Evolutionary conservation across 129 eudicot genomes (phyloP), one percentile per base, ranked within the genome.

Genomic region (Flaveria linearis): DNA sequence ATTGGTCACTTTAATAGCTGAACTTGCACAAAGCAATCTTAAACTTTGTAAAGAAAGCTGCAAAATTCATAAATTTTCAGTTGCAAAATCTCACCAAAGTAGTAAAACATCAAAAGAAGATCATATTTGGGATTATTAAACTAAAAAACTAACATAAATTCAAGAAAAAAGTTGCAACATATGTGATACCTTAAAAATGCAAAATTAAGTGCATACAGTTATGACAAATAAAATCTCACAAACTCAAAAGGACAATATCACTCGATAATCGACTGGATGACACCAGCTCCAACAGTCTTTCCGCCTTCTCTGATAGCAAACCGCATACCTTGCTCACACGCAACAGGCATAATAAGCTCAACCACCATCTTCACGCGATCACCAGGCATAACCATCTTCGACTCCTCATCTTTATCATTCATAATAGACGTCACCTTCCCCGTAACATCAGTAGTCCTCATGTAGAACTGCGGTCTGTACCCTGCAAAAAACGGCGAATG

Each of bases 241-340:
- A 81, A 85, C 58, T 82, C 61, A 52, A 57, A 57, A 57, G 13
- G 64, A 62, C 18, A 36, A 36, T 1, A 77, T 86, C 90, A 90
- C 87, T 85, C 93, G 46, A 93, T 69, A 73, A 93, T 93, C 26
- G 83, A 17, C 72, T 79, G 84, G 77, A 91, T 93, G 57, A 93
- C 98, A 71, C 97, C 97, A 13, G 97, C 98, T 58, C 98, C 98
- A 51, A 91, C 98, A 26, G 98, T 93, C 91, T 93, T 93, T 46
- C 98, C 98, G 28, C 98, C 98, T 85, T 93, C 98, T 78, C 98
- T 88, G 79, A 93, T 93, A 16, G 98, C 98, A 80, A 93, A 93
- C 76, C 96, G 86, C 97, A 92, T 87, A 58, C 97, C 97, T 30
- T 82, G 86, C 83, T 92, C 97, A 69, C 93, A 89, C 20, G 97